Conservation (phyloP, 2,329 filamentous ascomycete species). For the Truncatella angustata region DNA sequence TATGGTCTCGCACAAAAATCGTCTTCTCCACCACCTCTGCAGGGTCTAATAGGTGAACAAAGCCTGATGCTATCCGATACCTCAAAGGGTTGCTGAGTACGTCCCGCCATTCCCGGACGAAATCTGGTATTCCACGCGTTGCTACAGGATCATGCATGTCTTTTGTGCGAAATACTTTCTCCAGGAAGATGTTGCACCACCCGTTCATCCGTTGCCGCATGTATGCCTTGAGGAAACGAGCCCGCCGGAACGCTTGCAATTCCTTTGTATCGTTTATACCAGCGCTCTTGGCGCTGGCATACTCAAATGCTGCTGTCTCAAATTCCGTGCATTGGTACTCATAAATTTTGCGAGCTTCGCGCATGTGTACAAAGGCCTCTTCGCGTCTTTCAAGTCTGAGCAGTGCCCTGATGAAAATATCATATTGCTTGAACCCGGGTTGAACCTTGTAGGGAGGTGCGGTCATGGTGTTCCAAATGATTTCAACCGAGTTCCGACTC, state of each 20-base stretch:
- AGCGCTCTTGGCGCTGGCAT: constrained; percentile 23
- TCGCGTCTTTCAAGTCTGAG: constrained; percentile 12
- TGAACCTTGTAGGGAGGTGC: constrained; percentile 52
- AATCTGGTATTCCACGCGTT: constrained; percentile 34
- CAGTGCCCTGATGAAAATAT: constrained; percentile 47
- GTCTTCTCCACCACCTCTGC: constrained; percentile 12
- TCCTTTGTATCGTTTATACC: constrained; percentile 15
- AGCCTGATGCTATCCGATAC: constrained; percentile 36
- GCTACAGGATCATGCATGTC: constrained; percentile 6
- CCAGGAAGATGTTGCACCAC: constrained; percentile 25
- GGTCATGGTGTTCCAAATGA: constrained; percentile 60
- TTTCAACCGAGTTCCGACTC: constrained; percentile 40
- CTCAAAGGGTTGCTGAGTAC: constrained; percentile 38
- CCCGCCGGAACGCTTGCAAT: constrained; percentile 20
- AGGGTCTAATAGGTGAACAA: constrained; percentile 34
- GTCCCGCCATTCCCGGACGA: constrained; percentile 45
- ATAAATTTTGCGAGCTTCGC: constrained; percentile 26
- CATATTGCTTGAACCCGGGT: constrained; percentile 55
- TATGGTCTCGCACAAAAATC: constrained; percentile 13
- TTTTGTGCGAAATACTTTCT: constrained; percentile 11
- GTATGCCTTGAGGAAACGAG: constrained; percentile 25
- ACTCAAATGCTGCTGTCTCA: constrained; percentile 21
- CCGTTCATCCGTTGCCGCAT: constrained; percentile 30
- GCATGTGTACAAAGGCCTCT: constrained; percentile 25
- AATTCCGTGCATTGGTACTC: constrained; percentile 22